A percentile compares a stretch with the other conserved stretches of the same genome.
phyloP scores from a whole-genome alignment of 768 basidiomycete genomes.

The Phaeotremella skinneri region DNA sequence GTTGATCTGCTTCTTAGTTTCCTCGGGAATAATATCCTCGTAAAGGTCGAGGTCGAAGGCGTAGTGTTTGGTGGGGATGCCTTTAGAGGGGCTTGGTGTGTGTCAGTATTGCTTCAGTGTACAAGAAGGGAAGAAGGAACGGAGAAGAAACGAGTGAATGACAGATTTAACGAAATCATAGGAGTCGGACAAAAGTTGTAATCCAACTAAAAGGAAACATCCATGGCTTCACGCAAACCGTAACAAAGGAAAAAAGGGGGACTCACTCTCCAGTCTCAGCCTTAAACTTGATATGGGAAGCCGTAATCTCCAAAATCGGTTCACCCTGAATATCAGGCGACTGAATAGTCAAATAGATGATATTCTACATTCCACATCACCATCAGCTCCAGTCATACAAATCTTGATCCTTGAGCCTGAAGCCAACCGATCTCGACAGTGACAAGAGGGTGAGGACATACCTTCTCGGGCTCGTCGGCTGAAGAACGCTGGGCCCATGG shows the following conservation, averaged over 20 bases:
- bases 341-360: constrained; percentile 70
- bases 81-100: constrained; percentile 50
- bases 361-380: constrained; percentile 62
- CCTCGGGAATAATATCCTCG: constrained; percentile 71
- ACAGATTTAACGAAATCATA: not conserved
- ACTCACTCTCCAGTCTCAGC: constrained; percentile 52
- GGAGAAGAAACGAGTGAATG: not conserved
- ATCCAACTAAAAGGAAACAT: too few relatives aligned
- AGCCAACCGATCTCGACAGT: not conserved
- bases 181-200: too few relatives aligned
- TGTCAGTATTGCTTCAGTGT: constrained; percentile 2
- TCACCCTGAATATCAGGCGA: constrained; percentile 49
- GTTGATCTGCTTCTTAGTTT: constrained; percentile 62
- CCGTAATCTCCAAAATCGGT: constrained; percentile 48
- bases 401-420: not conserved
- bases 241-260: not conserved
- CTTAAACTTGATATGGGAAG: constrained; percentile 51
- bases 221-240: too few relatives aligned
- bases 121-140: not conserved
- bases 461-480: constrained; percentile 64
- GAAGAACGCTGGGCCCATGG: constrained; percentile 94
- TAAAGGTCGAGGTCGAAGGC: constrained; percentile 74
- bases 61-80: constrained; percentile 62
- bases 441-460: constrained; percentile 48
- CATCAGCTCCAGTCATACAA: not conserved